Evolutionary conservation across 1,284 basidiomycete species (phyloP), one percentile per base, ranked within the genome.

Genomic region (Sporisorium iseilematis-ciliati): DNA sequence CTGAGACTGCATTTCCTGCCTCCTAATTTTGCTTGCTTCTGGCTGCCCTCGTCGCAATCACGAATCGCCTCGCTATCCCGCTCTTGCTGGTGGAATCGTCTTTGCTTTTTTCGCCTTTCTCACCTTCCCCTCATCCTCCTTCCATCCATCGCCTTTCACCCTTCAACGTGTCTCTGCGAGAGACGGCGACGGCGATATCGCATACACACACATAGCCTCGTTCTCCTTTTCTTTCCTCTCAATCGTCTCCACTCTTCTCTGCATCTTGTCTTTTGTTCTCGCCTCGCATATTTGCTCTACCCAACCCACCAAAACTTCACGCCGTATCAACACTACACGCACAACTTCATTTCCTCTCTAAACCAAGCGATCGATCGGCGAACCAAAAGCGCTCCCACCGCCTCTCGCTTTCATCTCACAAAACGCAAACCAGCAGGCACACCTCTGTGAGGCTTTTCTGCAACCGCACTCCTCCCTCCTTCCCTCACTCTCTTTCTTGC

Each of bases 391-490:
- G 14, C 35, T 43, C 52, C 58, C 46, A 50, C 23, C 43, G 35
- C 35, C 35, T 38, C 35, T 38, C 35, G 35, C 35, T 38, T 48
- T 41, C 18, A 26, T 58, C 16, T 40, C 29, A 49, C 48, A 42
- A 29, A 25, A 23, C 35, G 33, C 33, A 33, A 33, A 21, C 50
- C 38, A 21, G 20, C 53, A 35, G 45, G 10, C 35, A 14, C 58
- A 40, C 68, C 67, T 65, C 58, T 65, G 68, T 42, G 54, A 71
- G 62, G 56, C 45, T 33, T 25, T 8, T 2, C n/a, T 42, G 26
- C 29, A 14, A 14, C 41, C 48, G n/a, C 49, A 38, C 11, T 52
- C 16, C 54, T 25, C 23, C 31, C 53, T 45, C 20, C 20, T 31
- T n/a, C n/a, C n/a, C n/a, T n/a, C n/a, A n/a, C 41, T 43, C 26